Conservation (phyloP, 148 eudicot genomes). For the Vaccinium corymbosum region DNA sequence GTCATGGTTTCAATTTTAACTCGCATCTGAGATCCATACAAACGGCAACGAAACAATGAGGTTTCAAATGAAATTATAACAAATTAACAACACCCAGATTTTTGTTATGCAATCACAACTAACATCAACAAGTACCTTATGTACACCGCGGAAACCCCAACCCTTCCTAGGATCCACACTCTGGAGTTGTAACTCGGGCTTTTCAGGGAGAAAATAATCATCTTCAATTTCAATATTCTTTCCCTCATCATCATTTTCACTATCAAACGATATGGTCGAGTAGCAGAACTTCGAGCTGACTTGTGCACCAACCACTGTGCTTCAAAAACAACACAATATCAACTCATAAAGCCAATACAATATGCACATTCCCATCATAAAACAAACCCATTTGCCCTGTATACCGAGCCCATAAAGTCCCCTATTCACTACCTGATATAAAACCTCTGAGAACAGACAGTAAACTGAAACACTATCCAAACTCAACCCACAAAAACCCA, state of each 20-base stretch:
- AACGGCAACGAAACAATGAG: neutral
- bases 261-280: slow-evolving; percentile 50
- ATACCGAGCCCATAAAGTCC: neutral
- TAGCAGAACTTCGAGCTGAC: slow-evolving; percentile 38
- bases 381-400: neutral
- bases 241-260: slow-evolving; percentile 32
- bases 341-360: neutral
- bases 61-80: neutral
- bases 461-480: neutral
- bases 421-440: slow-evolving; percentile 26
- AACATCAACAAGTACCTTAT: slow-evolving; percentile 55
- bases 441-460: slow-evolving; percentile 9
- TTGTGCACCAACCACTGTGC: slow-evolving; percentile 43
- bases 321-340: slow-evolving; percentile 8
- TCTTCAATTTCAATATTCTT: slow-evolving; percentile 24
- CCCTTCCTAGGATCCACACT: slow-evolving; percentile 84
- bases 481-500: too few relatives aligned
- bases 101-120: neutral
- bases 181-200: slow-evolving; percentile 47
- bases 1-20: neutral
- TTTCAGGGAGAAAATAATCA: slow-evolving; percentile 46
- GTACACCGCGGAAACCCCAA: slow-evolving; percentile 93
- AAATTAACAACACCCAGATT: neutral
- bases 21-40: neutral
- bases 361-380: slow-evolving; percentile 1